Conservation (phyloP, 2,329 filamentous ascomycete species). For the Fusarium sp. region DNA sequence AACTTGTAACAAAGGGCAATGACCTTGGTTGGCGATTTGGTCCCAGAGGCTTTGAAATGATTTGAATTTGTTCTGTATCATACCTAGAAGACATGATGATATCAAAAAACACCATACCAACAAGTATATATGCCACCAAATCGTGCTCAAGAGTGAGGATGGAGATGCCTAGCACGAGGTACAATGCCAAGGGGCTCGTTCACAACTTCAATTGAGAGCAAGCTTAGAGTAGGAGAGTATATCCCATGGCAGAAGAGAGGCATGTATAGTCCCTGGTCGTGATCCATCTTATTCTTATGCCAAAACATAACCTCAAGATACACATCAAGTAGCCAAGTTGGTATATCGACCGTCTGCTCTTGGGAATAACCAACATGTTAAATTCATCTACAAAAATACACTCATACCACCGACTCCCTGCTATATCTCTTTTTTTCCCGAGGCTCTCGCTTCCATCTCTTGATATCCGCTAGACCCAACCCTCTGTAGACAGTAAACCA, state of each 20-base stretch:
- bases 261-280: neutral
- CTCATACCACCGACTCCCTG: constrained; percentile 36
- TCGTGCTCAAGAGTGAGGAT: neutral
- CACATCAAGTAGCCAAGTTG: neutral
- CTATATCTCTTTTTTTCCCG: constrained; percentile 32
- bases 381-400: constrained; percentile 35
- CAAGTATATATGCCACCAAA: neutral
- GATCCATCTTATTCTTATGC: neutral
- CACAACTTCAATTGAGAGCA: neutral
- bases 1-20: constrained; percentile 2
- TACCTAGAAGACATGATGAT: constrained; percentile 9
- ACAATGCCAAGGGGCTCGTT: neutral
- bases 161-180: no score
- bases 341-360: neutral
- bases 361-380: constrained; percentile 28
- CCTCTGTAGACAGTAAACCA: constrained; percentile 15
- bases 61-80: constrained; percentile 25
- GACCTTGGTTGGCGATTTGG: neutral
- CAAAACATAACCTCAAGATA: neutral
- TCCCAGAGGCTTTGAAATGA: neutral
- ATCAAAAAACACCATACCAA: neutral
- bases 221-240: neutral
- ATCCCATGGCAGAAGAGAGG: neutral
- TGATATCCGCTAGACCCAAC: constrained; percentile 19
- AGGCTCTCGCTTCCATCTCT: constrained; percentile 17